These are phyloP conservation scores for Globisporangium irregulare DNA, from an alignment of 352 stramenopile species.

Conservation along the genomic window DNA sequence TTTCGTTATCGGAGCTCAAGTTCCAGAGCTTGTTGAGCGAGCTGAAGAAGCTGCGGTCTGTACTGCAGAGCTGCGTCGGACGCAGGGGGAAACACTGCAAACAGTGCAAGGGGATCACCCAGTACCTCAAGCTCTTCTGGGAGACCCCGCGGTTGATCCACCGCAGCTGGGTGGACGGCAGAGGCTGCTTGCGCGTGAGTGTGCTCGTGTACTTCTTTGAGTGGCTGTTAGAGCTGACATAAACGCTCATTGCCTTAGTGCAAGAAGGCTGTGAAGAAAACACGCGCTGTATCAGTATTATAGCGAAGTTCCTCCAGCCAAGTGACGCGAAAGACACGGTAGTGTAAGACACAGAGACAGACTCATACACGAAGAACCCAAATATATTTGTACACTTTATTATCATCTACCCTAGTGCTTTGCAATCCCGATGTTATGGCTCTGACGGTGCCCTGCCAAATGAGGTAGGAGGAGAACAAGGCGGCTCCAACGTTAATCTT, in stretches of 20 bases:
- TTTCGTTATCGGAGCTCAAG: not conserved
- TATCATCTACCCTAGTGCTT: no score
- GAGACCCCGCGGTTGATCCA: not conserved
- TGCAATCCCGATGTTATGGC: no score
- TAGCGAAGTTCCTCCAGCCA: not conserved
- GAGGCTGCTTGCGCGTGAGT: not conserved
- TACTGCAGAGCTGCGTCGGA: not conserved
- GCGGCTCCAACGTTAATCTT: not conserved
- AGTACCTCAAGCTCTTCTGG: conserved; percentile 1
- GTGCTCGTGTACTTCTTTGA: not conserved
- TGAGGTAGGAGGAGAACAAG: no score
- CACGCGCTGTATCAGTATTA: not conserved
- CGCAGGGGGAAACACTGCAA: not conserved
- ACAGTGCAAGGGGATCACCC: not conserved
- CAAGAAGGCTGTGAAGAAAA: not conserved
- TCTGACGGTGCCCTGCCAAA: no score
- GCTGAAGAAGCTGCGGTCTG: not conserved
- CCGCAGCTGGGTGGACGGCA: not conserved
- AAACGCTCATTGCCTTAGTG: not conserved
- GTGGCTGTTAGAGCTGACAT: not conserved
- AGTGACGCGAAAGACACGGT: not conserved
- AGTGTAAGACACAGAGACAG: not conserved
- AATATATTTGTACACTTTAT: no score
- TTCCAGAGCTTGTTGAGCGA: not conserved
- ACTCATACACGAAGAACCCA: no score